Evolutionary conservation across 2,329 filamentous ascomycete genomes (phyloP).

Genomic region (Pyricularia grisea): DNA sequence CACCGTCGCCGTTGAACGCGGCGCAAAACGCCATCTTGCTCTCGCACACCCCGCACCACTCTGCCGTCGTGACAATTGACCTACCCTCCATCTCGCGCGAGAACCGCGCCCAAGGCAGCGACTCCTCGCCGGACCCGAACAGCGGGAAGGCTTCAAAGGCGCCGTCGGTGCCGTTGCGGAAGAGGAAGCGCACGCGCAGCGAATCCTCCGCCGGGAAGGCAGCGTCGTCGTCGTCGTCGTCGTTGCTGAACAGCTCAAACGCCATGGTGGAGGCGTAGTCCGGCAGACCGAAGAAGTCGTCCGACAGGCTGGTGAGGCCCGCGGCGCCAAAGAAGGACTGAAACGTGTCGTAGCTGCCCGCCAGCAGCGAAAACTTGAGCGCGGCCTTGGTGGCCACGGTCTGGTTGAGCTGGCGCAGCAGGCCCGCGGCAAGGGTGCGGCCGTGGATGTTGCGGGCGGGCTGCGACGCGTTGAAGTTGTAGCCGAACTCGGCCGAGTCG

Average conservation of each 20-base stretch:
- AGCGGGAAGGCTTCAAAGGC: background rate
- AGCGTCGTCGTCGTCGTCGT: background rate
- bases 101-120: background rate
- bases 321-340: background rate
- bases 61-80: background rate
- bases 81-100: background rate
- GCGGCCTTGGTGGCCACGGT: background rate
- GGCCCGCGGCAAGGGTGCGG: background rate
- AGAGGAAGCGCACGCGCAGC: conserved; percentile 1
- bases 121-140: background rate
- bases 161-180: conserved; percentile 3
- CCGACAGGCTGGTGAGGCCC: background rate
- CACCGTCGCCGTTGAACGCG: background rate
- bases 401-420: background rate
- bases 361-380: conserved; percentile 3
- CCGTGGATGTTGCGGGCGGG: background rate
- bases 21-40: conserved; percentile 1
- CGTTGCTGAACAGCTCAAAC: conserved; percentile 1
- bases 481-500: conserved; percentile 1
- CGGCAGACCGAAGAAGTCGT: conserved; percentile 3
- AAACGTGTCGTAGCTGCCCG: conserved; percentile 3
- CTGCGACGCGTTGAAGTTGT: conserved; percentile 3
- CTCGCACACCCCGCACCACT: conserved; percentile 1
- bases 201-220: background rate
- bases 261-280: conserved; percentile 4